Evolutionary conservation across 192 early-diverging fungal genomes (phyloP).

Genomic region (Backusella sp.): DNA sequence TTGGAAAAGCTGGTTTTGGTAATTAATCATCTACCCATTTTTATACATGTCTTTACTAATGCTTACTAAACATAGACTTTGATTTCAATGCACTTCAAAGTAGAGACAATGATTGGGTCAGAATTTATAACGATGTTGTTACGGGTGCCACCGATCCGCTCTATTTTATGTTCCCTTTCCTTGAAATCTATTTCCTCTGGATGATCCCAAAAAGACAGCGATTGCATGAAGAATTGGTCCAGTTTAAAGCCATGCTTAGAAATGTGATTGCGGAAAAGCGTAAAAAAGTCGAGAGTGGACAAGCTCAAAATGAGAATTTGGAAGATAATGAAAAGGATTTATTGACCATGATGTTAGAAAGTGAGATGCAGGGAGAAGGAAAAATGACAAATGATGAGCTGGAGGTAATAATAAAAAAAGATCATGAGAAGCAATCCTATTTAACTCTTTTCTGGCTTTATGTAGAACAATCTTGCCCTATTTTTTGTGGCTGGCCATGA

Average conservation of each 20-base stretch:
- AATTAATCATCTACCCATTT: background rate
- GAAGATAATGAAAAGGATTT: constrained; percentile 30
- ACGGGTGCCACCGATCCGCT: background rate
- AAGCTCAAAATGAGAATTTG: constrained; percentile 24
- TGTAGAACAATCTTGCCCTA: background rate
- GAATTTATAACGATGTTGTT: constrained; percentile 10
- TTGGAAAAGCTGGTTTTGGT: constrained; percentile 31
- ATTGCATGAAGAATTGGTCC: constrained; percentile 4
- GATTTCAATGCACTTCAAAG: constrained; percentile 16
- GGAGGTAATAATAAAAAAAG: constrained; percentile 10
- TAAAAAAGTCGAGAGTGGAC: background rate
- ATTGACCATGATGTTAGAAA: constrained; percentile 30
- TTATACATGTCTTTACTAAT: background rate
- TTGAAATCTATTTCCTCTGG: constrained; percentile 4
- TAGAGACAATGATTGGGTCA: constrained; percentile 12
- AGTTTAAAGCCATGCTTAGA: constrained; percentile 14
- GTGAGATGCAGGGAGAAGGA: constrained; percentile 4
- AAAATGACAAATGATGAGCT: constrained; percentile 22
- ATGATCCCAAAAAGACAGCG: constrained; percentile 13
- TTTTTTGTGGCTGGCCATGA: constrained; percentile 23
- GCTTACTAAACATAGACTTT: background rate
- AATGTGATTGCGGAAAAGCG: constrained; percentile 1
- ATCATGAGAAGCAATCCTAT: background rate
- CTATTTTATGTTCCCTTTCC: constrained; percentile 14
- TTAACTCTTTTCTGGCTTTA: background rate